Conservation (phyloP, 2,329 filamentous ascomycete genomes). For the Colletotrichum sp. region DNA sequence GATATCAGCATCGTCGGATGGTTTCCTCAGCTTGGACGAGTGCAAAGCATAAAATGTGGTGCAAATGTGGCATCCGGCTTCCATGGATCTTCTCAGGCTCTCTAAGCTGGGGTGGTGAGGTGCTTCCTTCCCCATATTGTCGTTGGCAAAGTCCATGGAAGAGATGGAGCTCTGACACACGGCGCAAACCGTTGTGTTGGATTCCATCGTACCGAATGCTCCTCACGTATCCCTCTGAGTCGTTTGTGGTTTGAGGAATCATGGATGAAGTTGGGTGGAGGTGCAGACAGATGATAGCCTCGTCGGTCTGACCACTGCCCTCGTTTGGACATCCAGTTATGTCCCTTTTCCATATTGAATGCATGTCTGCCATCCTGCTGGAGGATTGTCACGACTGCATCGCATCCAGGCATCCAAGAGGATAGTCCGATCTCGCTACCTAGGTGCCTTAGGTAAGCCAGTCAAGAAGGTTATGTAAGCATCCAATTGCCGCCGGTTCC, state of each 20-base stretch:
- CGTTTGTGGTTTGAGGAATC: neutral
- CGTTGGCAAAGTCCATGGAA: neutral
- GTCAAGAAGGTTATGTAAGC: too few species aligned
- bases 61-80: neutral
- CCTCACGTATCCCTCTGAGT: neutral
- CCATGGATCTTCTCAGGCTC: neutral
- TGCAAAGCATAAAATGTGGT: neutral
- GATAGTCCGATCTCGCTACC: neutral
- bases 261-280: neutral
- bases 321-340: neutral
- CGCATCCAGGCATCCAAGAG: neutral
- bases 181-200: neutral
- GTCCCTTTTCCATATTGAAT: neutral
- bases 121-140: neutral
- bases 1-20: neutral
- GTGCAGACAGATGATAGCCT: neutral
- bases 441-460: neutral
- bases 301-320: neutral
- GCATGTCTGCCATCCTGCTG: neutral
- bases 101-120: neutral
- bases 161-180: neutral
- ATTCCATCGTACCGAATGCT: neutral
- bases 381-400: neutral
- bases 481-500: neutral
- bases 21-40: neutral